Percentiles rank a stretch among this genome's conserved stretches.
Evolutionary conservation across 495 filamentous ascomycete genomes (phyloP).

Genomic region (Hypomontagnella submonticulosa): DNA sequence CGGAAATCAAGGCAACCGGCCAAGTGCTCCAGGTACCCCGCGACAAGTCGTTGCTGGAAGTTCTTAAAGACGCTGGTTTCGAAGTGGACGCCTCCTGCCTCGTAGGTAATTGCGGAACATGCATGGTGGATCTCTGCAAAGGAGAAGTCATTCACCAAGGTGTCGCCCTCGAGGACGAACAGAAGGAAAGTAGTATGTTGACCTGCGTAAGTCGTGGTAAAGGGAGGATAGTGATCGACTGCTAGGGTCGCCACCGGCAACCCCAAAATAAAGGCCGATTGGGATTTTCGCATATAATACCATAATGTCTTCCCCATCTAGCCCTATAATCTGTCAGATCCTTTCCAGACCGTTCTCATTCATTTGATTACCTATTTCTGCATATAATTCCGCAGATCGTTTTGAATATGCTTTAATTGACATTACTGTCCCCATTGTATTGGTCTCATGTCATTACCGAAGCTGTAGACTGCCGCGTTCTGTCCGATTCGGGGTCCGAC

Average conservation of each 20-base stretch:
- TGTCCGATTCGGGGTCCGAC: conserved; percentile 22
- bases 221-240: conserved; percentile 49
- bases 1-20: conserved; percentile 41
- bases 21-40: conserved; percentile 50
- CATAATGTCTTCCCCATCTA: too few relatives aligned
- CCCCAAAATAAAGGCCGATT: too few relatives aligned
- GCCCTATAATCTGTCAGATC: too few relatives aligned
- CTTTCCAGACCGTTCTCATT: too few relatives aligned
- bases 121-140: conserved; percentile 53
- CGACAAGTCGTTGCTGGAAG: conserved; percentile 54
- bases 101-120: conserved; percentile 61
- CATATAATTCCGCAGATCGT: not conserved
- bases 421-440: not conserved
- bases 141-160: conserved; percentile 58
- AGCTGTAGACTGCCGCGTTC: conserved; percentile 25
- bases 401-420: not conserved
- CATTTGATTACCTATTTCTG: too few relatives aligned
- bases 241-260: conserved; percentile 10
- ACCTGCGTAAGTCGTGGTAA: conserved; percentile 53
- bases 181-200: conserved; percentile 54
- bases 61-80: conserved; percentile 55
- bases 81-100: conserved; percentile 58
- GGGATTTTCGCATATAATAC: too few relatives aligned
- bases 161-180: conserved; percentile 51
- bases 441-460: conserved; percentile 13